A percentile compares a stretch with the other conserved stretches of the same genome.
phyloP scores from a whole-genome alignment of 257 asterid species.

The Craterostigma plantagineum region DNA sequence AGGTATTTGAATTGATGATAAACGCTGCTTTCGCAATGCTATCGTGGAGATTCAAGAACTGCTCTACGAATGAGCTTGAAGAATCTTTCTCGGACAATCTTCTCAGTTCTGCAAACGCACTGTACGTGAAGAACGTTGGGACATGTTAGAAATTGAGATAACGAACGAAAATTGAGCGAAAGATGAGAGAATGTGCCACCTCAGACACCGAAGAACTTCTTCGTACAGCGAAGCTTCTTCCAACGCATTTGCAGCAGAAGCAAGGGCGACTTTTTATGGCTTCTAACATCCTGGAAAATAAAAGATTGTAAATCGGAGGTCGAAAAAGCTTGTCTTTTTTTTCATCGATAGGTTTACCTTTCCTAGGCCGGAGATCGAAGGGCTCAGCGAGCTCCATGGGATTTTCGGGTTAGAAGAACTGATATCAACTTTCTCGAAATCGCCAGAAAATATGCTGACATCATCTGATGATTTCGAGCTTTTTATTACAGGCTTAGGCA shows the following conservation, averaged over 20 bases:
- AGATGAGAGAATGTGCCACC: constrained; percentile 18
- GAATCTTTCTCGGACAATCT: constrained; percentile 30
- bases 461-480: constrained; percentile 20
- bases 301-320: neutral
- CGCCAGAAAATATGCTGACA: constrained; percentile 16
- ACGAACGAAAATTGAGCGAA: neutral
- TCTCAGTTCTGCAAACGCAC: constrained; percentile 60
- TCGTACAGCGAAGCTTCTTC: constrained; percentile 71
- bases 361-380: constrained; percentile 38
- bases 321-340: neutral
- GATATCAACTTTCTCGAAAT: constrained; percentile 28
- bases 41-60: constrained; percentile 38
- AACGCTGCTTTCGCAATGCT: constrained; percentile 26
- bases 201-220: constrained; percentile 50
- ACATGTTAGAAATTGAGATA: neutral
- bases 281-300: constrained; percentile 29
- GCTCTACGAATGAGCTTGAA: constrained; percentile 36
- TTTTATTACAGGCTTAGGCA: constrained; percentile 18
- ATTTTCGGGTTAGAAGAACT: constrained; percentile 24
- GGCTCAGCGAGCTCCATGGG: constrained; percentile 43
- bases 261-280: constrained; percentile 25
- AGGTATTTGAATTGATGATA: constrained; percentile 16
- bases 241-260: constrained; percentile 55
- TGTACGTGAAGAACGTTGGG: constrained; percentile 10
- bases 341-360: constrained; percentile 24